A percentile compares a stretch with the other conserved stretches of the same genome.
phyloP scores from a whole-genome alignment of 164 flowering plant genomes.

The Santalum album region DNA sequence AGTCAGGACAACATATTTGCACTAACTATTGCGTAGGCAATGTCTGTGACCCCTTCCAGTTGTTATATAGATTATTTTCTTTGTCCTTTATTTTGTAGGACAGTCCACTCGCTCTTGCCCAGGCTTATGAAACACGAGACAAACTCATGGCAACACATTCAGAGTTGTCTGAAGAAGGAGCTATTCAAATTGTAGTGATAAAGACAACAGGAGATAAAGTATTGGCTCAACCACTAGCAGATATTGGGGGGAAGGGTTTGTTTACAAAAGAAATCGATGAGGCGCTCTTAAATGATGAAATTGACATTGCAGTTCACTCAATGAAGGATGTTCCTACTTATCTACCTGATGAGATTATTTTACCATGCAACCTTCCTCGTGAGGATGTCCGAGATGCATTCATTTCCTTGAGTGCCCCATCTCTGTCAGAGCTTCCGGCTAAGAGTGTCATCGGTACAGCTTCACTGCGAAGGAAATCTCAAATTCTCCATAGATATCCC shows the following conservation, averaged over 20 bases:
- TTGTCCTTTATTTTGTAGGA: slow-evolving; percentile 33
- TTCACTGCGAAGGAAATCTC: slow-evolving; percentile 92
- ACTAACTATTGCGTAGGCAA: no score
- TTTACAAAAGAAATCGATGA: slow-evolving; percentile 97
- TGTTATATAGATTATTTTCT: neutral
- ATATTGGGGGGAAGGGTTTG: slow-evolving; percentile 94
- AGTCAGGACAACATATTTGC: no score
- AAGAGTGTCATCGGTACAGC: slow-evolving; percentile 90
- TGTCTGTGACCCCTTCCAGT: no score
- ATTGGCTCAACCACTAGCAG: slow-evolving; percentile 84
- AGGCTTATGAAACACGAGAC: slow-evolving; percentile 83
- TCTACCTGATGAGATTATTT: slow-evolving; percentile 70
- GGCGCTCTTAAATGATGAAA: slow-evolving; percentile 69
- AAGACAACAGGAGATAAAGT: slow-evolving; percentile 97
- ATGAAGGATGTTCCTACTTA: slow-evolving; percentile 99
- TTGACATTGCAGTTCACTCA: slow-evolving; percentile 97
- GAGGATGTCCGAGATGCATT: slow-evolving; percentile 99
- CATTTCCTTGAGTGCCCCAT: slow-evolving; percentile 56
- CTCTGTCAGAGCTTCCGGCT: slow-evolving; percentile 79
- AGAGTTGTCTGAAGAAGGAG: slow-evolving; percentile 86
- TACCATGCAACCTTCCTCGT: slow-evolving; percentile 87
- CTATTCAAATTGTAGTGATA: slow-evolving; percentile 75
- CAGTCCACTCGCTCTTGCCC: slow-evolving; percentile 98
- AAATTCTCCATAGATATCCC: slow-evolving; percentile 80
- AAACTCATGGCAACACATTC: slow-evolving; percentile 69